These are phyloP conservation scores for Lodderomyces elongisporus DNA, from an alignment of 1,139 yeast genomes.

Conservation along the genomic window DNA sequence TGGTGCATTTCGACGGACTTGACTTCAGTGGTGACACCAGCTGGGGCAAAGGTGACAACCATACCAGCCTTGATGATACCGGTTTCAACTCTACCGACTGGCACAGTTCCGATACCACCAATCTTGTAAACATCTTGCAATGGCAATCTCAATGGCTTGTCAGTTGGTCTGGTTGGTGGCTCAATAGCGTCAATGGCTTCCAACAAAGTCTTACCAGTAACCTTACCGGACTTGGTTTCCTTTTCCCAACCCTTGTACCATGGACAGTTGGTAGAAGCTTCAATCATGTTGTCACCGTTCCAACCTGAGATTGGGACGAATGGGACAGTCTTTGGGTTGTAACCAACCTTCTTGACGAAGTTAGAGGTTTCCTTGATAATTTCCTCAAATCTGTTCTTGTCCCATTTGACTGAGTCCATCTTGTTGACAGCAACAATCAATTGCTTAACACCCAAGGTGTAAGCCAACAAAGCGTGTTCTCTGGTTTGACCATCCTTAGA, in stretches of 20 bases:
- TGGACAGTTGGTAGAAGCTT: slow-evolving; percentile 74
- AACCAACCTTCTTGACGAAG: slow-evolving; percentile 92
- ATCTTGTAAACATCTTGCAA: slow-evolving; percentile 91
- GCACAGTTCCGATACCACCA: slow-evolving; percentile 92
- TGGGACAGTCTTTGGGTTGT: slow-evolving; percentile 88
- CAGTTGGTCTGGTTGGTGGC: slow-evolving; percentile 81
- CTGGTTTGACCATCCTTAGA: slow-evolving; percentile 92
- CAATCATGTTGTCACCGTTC: slow-evolving; percentile 95
- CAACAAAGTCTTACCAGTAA: slow-evolving; percentile 80
- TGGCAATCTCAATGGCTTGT: slow-evolving; percentile 89
- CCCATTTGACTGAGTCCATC: slow-evolving; percentile 91
- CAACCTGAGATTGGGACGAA: slow-evolving; percentile 92
- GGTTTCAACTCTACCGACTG: slow-evolving; percentile 93
- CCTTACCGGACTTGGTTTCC: slow-evolving; percentile 77
- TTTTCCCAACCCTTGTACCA: slow-evolving; percentile 92
- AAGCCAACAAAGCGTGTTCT: slow-evolving; percentile 88
- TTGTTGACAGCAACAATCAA: slow-evolving; percentile 88
- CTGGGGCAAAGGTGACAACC: slow-evolving; percentile 88
- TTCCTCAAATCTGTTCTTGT: slow-evolving; percentile 75
- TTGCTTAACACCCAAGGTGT: slow-evolving; percentile 87
- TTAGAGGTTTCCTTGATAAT: slow-evolving; percentile 78
- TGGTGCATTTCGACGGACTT: slow-evolving; percentile 94
- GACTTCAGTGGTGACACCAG: slow-evolving; percentile 90
- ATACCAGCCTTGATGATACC: slow-evolving; percentile 90
- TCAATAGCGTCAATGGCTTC: slow-evolving; percentile 86